Evolutionary conservation across 208 protist genomes (phyloP), one percentile per base, ranked within the genome.

Genomic region (Trypanosomatidae sp.): DNA sequence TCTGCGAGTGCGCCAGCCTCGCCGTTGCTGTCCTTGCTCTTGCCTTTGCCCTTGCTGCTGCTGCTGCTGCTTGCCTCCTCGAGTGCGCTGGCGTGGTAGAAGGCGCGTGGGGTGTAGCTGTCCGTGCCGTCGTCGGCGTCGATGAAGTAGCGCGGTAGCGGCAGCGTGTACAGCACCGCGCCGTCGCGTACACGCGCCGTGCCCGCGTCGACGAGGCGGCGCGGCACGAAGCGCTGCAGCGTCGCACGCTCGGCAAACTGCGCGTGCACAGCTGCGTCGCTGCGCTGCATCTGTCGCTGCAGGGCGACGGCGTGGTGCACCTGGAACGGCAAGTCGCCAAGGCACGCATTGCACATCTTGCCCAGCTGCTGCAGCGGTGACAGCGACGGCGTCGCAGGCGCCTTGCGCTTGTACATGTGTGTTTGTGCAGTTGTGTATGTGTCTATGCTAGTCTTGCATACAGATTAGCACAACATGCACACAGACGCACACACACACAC

Each of bases 271-370:
- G 52, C 3, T n/a, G 35, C 23, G 30, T 88, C 49, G 33, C 72
- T 23, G n/a, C 67, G 48, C 32, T 80, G 54, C 19, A 88, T 41
- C 40, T 85, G 71, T 2, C 61, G 55, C 6, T 84, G 43, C 19
- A 93, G 49, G n/a, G 54, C 47, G 30, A 82, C 57, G 15, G 77
- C 62, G 61, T 93, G 82, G 63, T 89, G 77, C n/a, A 59, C 52
- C 39, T 93, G 78, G 57, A 93, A 93, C n/a, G 66, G 53, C 21
- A 80, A 33, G 21, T 50, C 50, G 21, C 64, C 55, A 8, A 62
- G 45, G 10, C 28, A 49, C 6, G 50, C 49, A 56, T 89, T 93
- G 25, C 66, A 74, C 2, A 88, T 37, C 27, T 73, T 70, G 10
- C 63, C 52, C 7, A 93, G 62, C 48, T 78, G 71, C 38, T 81